Conservation (phyloP, 202 grass and related monocot genomes). For the Zizania palustris region DNA sequence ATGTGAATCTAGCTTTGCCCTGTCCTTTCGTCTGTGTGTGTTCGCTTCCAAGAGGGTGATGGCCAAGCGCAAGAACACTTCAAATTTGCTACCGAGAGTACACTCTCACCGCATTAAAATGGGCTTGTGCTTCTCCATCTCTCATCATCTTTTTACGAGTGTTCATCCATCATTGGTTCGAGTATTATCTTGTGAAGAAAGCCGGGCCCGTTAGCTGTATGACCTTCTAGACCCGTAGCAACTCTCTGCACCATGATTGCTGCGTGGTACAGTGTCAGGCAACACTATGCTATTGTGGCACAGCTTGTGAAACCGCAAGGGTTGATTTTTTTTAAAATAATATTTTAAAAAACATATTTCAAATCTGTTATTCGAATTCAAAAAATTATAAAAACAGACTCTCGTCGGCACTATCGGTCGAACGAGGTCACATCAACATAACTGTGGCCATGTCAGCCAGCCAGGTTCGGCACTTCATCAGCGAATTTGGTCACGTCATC, state of each 20-base stretch:
- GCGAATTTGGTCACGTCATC: too few relatives aligned
- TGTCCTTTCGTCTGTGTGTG: neutral
- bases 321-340: too few relatives aligned
- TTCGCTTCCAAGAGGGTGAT: neutral
- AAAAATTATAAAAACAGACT: too few relatives aligned
- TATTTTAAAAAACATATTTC: too few relatives aligned
- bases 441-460: too few relatives aligned
- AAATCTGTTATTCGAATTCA: too few relatives aligned
- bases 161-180: neutral
- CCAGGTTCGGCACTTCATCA: too few relatives aligned
- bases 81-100: neutral
- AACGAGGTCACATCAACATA: too few relatives aligned
- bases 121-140: neutral
- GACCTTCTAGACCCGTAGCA: neutral
- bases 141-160: neutral
- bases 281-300: too few relatives aligned
- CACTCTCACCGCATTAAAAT: neutral
- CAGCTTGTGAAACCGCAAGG: too few relatives aligned
- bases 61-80: neutral
- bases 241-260: neutral
- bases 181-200: neutral
- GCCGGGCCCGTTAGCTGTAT: neutral
- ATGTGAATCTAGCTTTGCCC: neutral
- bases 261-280: too few relatives aligned
- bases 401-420: too few relatives aligned